These are phyloP conservation scores for Hypericum perforatum DNA, from an alignment of 345 rosid genomes.

Conservation along the genomic window DNA sequence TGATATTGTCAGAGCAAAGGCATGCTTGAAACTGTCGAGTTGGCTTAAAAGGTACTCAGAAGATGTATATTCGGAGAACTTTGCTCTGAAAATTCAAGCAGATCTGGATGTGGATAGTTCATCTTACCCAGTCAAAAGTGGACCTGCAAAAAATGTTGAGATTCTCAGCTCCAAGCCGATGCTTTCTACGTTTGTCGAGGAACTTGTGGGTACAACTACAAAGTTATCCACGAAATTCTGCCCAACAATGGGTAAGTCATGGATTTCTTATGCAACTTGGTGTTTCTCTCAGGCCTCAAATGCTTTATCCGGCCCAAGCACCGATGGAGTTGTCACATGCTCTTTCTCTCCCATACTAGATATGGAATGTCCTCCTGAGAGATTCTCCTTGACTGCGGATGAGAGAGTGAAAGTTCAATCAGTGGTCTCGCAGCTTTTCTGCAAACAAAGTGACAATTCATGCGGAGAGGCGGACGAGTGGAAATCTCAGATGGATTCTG, in stretches of 20 bases:
- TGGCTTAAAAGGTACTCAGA: conserved; percentile 57
- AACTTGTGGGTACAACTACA: conserved; percentile 59
- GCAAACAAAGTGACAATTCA: conserved; percentile 22
- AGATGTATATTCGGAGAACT: conserved; percentile 36
- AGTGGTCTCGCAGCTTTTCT: conserved; percentile 32
- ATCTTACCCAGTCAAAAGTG: conserved; percentile 25
- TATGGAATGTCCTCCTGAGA: conserved; percentile 50
- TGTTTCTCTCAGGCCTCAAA: conserved; percentile 69
- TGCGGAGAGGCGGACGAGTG: conserved; percentile 24
- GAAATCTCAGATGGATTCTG: conserved; percentile 19
- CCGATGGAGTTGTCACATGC: conserved; percentile 33
- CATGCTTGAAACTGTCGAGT: conserved; percentile 72
- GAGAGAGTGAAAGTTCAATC: conserved; percentile 46
- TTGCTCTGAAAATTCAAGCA: conserved; percentile 36
- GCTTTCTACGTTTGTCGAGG: conserved; percentile 39
- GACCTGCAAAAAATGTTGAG: conserved; percentile 19
- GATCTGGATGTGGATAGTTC: conserved; percentile 32
- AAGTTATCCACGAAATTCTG: conserved; percentile 80
- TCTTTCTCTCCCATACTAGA: conserved; percentile 49
- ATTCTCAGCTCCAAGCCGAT: conserved; percentile 23
- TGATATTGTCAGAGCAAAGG: conserved; percentile 65
- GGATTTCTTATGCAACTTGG: conserved; percentile 94
- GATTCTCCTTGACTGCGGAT: conserved; percentile 58
- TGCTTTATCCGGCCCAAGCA: conserved; percentile 30
- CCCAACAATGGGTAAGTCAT: conserved; percentile 75